Evolutionary conservation across 495 filamentous ascomycete genomes (phyloP), one percentile per base, ranked within the genome.

Genomic region (Massariosphaeria phaeospora): DNA sequence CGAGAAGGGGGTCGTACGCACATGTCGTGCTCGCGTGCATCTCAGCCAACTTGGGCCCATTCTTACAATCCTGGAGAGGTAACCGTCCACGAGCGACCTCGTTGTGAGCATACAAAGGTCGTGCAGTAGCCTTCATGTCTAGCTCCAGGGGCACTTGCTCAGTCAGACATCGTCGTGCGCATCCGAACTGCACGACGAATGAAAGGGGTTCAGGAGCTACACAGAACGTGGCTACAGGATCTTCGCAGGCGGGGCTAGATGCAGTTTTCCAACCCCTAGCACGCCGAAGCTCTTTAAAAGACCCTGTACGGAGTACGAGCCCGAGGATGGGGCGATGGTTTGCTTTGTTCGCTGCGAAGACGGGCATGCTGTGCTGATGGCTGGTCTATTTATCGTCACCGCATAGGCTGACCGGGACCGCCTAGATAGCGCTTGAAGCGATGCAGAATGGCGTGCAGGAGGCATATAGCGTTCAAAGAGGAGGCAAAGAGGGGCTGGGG

Each of bases 361-460:
- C 23, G 40, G 35, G 52, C 30, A 23, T 50, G 43, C 12, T 12
- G 25, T 39, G 23, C 40, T 52, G n/a, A n/a, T n/a, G 23, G 10
- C 52, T 52, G 41, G 52, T 42, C 44, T 57, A 39, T 31, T 33
- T 30, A 35, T 47, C 46, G 48, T 54, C 43, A 34, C 48, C 23
- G 52, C 58, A 62, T 45, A 43, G 59, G 48, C 54, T 25, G 59
- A 40, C 45, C 45, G 30, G 55, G 59, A 31, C 48, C 20, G 36
- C 39, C 38, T 47, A 23, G 58, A 57, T 57, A 54, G 59, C 59
- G 52, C 47, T 34, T 52, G 45, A 62, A 62, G 59, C 59, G 59
- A 62, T 46, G 46, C 46, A 52, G 48, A 48, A 63, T 63, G 59
- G 59, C 59, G 59, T 63, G 48, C 59, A 62, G 59, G 39, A 57